phyloP scores from a whole-genome alignment of 2,329 filamentous ascomycete genomes.

The Penicillium hesseltinei region DNA sequence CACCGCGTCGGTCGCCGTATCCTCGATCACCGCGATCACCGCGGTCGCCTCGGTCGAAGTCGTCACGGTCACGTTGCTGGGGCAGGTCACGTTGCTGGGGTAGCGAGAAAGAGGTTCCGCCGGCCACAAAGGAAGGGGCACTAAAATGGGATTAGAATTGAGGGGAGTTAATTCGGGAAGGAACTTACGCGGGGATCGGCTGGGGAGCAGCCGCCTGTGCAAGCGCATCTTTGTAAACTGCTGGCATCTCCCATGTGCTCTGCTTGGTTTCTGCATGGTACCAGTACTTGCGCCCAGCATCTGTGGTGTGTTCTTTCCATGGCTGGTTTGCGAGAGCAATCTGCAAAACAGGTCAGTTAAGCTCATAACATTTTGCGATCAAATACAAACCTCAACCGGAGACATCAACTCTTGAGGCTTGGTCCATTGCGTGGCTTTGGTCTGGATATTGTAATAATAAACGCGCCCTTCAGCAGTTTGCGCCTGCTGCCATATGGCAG shows the following conservation, averaged over 20 bases:
- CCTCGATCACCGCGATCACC: slow-evolving; percentile 17
- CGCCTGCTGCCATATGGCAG: slow-evolving; percentile 73
- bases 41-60: slow-evolving; percentile 39
- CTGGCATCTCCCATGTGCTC: slow-evolving; percentile 94
- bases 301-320: slow-evolving; percentile 89
- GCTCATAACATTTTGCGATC: slow-evolving; percentile 10
- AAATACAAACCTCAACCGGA: slow-evolving; percentile 65
- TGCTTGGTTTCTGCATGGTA: slow-evolving; percentile 88
- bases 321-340: slow-evolving; percentile 77
- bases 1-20: slow-evolving; percentile 46
- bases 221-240: slow-evolving; percentile 72
- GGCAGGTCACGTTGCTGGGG: slow-evolving; percentile 29
- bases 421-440: slow-evolving; percentile 88
- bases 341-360: slow-evolving; percentile 46
- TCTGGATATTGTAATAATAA: slow-evolving; percentile 88
- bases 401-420: slow-evolving; percentile 91
- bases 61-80: slow-evolving; percentile 44
- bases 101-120: slow-evolving; percentile 48
- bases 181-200: slow-evolving; percentile 48
- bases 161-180: background rate
- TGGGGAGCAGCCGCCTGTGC: slow-evolving; percentile 53
- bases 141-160: slow-evolving; percentile 43
- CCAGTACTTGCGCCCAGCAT: slow-evolving; percentile 90
- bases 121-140: slow-evolving; percentile 59
- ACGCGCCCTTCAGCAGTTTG: slow-evolving; percentile 75